Percentiles rank a stretch among this genome's conserved stretches.
Evolutionary conservation across 2,329 filamentous ascomycete genomes (phyloP).

Genomic region (Chrysosphaeria jannelii): DNA sequence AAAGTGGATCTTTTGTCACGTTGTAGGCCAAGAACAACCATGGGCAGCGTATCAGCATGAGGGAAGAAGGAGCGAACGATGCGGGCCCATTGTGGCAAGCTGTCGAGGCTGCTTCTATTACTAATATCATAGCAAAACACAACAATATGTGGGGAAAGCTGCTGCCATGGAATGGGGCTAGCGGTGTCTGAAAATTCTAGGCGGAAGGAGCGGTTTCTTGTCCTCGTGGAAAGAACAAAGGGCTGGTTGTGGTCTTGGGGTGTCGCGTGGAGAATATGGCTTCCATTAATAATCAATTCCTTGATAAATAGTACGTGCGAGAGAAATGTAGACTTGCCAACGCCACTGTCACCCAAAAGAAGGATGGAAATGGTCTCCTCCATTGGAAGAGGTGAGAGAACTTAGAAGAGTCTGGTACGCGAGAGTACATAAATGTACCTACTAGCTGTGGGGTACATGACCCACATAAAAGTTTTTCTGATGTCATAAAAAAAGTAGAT

Average conservation of each 20-base stretch:
- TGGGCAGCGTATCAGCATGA: conserved; percentile 16
- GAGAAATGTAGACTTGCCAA: conserved; percentile 29
- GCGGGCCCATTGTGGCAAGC: conserved; percentile 27
- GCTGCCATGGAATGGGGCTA: conserved; percentile 24
- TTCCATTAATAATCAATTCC: no score
- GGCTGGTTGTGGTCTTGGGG: conserved; percentile 29
- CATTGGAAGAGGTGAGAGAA: conserved; percentile 1
- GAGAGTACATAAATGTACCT: no score
- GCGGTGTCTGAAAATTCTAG: conserved; percentile 30
- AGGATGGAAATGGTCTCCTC: conserved; percentile 13
- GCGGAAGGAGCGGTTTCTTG: conserved; percentile 15
- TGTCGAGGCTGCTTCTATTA: conserved; percentile 23
- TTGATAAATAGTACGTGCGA: no score
- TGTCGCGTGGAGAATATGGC: no score
- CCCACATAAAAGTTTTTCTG: no score
- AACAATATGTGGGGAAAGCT: conserved; percentile 25
- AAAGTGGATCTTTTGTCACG: conserved; percentile 26
- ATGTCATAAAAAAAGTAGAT: no score
- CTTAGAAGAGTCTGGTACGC: no score
- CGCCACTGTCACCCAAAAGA: conserved; percentile 25
- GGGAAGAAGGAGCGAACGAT: conserved; percentile 19
- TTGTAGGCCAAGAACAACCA: conserved; percentile 28
- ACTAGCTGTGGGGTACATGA: no score
- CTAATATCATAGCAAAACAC: conserved; percentile 31
- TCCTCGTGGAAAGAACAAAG: conserved; percentile 23